Evolutionary conservation across 106 monocot genomes (phyloP), one percentile per base, ranked within the genome.

Genomic region (Acorus gramineus): DNA sequence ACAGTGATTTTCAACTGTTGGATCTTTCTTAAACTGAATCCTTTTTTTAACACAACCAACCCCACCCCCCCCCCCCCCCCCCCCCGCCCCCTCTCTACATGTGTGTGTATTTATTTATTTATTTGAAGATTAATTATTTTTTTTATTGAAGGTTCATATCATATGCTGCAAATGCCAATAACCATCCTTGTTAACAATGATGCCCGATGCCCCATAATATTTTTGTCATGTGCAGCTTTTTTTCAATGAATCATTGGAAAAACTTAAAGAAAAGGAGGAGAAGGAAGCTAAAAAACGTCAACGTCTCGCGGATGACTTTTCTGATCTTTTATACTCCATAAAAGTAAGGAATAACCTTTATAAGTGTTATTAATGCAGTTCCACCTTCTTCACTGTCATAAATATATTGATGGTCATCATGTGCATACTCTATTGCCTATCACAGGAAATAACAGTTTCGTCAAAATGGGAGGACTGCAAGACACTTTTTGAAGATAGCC

Each of bases 381-480:
- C 28, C 28, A 28, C 28, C 1, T 28, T 28, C 28, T 28, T 28
- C 28, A 28, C 28, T 28, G 28, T 28, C 28, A 28, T 28, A 28
- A 28, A 28, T 28, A 28, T 28, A 28, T 28, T 28, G 28, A 28
- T 28, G 28, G 28, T 1, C 28, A 28, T 28, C 1, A 28, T 28
- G 28, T 28, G 28, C 28, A 28, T 28, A 28, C 28, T 28, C 0
- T 28, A 28, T 28, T 28, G 28, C 28, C 28, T 69, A 2, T 58
- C 66, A 12, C 73, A 98, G 96, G 96, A 98, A 59, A 91, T 98
- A 70, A 83, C 78, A 53, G 79, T 79, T 60, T 80, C 80, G 28
- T 98, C 96, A 68, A 76, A n/a, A 48, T 98, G 96, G 96, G 96
- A 98, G 44, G 91, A 91, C 2, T 79, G 76, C 71, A 91, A 79